Conservation (phyloP, 1,139 yeast genomes). For the Yamadazyma dushanensis region DNA sequence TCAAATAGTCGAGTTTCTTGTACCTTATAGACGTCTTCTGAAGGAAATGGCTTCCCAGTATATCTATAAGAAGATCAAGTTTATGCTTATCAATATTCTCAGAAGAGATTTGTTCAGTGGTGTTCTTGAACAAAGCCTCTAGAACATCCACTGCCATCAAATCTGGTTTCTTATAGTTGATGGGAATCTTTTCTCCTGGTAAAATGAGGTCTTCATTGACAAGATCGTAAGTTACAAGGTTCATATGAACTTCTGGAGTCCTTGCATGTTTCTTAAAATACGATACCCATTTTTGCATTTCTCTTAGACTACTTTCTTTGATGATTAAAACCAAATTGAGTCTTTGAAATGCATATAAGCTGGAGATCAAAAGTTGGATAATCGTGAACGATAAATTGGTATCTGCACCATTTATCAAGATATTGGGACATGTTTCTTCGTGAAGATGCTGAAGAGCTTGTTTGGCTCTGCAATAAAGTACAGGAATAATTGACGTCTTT, state of each 20-base stretch:
- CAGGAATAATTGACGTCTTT: conserved; percentile 35
- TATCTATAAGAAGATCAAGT: conserved; percentile 41
- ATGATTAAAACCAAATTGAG: conserved; percentile 35
- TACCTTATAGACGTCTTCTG: conserved; percentile 31
- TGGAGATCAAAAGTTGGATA: conserved; percentile 31
- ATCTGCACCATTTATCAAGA: conserved; percentile 48
- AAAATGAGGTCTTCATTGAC: conserved; percentile 36
- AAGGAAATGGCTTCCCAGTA: conserved; percentile 42
- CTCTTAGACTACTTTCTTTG: conserved; percentile 24
- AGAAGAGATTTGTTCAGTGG: conserved; percentile 21
- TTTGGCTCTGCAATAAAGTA: conserved; percentile 41
- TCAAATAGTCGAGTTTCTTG: conserved; percentile 30
- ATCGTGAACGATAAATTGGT: conserved; percentile 40
- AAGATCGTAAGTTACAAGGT: conserved; percentile 36
- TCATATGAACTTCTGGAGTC: conserved; percentile 22
- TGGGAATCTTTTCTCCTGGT: conserved; percentile 37
- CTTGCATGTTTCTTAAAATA: conserved; percentile 22
- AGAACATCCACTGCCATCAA: conserved; percentile 42
- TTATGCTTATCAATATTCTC: conserved; percentile 28
- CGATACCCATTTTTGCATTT: conserved; percentile 25
- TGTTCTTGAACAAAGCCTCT: conserved; percentile 30
- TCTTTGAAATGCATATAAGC: conserved; percentile 24
- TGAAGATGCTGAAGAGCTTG: conserved; percentile 33
- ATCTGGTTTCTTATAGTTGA: conserved; percentile 41
- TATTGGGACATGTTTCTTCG: conserved; percentile 22